These are phyloP conservation scores for Casaregolazyma suthepensis DNA, from an alignment of 1,139 yeast genomes.

Conservation along the genomic window DNA sequence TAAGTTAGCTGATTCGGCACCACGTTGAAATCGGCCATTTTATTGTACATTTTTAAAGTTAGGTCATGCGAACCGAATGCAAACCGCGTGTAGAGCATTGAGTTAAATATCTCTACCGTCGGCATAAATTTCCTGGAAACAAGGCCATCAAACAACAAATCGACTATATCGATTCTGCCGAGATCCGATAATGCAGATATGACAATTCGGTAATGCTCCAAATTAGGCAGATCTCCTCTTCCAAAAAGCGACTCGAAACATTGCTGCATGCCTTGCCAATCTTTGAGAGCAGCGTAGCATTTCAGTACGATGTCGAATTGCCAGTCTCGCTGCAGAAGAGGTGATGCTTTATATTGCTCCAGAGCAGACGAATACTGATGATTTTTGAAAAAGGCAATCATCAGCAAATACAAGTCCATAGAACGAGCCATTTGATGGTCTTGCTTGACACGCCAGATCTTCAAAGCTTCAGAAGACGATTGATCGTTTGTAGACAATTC, in stretches of 20 bases:
- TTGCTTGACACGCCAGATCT: slow-evolving; percentile 7
- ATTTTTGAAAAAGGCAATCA: slow-evolving; percentile 39
- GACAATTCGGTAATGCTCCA: slow-evolving; percentile 56
- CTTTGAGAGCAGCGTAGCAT: slow-evolving; percentile 46
- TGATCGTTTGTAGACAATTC: slow-evolving; percentile 6
- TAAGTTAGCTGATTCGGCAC: slow-evolving; percentile 29
- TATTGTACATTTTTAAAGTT: slow-evolving; percentile 40
- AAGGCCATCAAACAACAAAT: slow-evolving; percentile 44
- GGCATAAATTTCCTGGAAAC: slow-evolving; percentile 45
- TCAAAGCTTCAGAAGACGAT: background rate
- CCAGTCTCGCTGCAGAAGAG: slow-evolving; percentile 26
- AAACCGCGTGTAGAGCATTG: slow-evolving; percentile 44
- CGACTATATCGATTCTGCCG: slow-evolving; percentile 52
- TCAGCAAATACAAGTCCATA: slow-evolving; percentile 30
- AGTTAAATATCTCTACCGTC: slow-evolving; percentile 40
- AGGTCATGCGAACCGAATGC: slow-evolving; percentile 42
- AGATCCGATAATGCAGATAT: slow-evolving; percentile 56
- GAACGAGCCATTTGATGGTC: slow-evolving; percentile 18
- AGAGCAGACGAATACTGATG: slow-evolving; percentile 42
- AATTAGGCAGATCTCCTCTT: slow-evolving; percentile 49
- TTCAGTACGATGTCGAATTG: slow-evolving; percentile 26
- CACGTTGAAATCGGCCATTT: slow-evolving; percentile 36
- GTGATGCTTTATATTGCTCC: slow-evolving; percentile 33
- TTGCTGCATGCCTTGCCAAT: slow-evolving; percentile 56
- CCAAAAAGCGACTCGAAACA: slow-evolving; percentile 60